Evolutionary conservation across 345 rosid species (phyloP).

Genomic region (Streptanthus diversifolius): DNA sequence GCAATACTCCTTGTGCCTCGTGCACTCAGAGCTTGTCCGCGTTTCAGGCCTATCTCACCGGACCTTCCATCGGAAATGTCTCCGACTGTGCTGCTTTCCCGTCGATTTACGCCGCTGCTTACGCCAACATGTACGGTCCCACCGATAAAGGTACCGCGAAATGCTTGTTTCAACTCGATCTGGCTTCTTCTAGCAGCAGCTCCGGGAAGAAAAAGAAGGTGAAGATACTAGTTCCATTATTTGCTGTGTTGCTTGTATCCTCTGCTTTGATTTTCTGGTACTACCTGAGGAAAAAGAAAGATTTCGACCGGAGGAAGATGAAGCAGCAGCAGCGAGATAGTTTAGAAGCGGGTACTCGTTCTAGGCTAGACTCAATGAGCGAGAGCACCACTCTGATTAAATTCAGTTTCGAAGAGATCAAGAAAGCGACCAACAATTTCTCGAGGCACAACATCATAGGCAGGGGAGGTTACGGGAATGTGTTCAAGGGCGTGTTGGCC

Average conservation of each 20-base stretch:
- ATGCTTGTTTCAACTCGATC: conserved; percentile 59
- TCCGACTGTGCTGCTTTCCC: conserved; percentile 62
- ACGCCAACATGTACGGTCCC: conserved; percentile 59
- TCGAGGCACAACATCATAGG: conserved; percentile 70
- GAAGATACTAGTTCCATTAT: conserved; percentile 34
- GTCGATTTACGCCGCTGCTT: conserved; percentile 69
- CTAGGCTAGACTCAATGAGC: conserved; percentile 53
- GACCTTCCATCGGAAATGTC: conserved; percentile 53
- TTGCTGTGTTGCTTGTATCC: conserved; percentile 29
- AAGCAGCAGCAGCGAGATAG: conserved; percentile 22
- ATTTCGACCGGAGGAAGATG: conserved; percentile 31
- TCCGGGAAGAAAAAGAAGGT: conserved; percentile 27
- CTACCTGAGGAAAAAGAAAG: conserved; percentile 37
- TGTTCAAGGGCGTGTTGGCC: conserved; percentile 55
- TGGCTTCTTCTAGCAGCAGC: background rate
- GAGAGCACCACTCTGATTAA: conserved; percentile 66
- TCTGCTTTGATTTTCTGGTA: conserved; percentile 44
- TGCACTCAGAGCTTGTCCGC: conserved; percentile 55
- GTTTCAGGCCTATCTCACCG: conserved; percentile 47
- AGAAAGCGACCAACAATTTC: conserved; percentile 68
- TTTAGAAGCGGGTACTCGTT: conserved; percentile 37
- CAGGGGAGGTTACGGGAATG: conserved; percentile 90
- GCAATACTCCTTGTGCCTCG: conserved; percentile 70
- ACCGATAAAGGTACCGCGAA: conserved; percentile 54
- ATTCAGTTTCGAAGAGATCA: conserved; percentile 70